Base-by-base conservation (phyloP, 1,284 basidiomycete species). In the Thecaphora thlaspeos region DNA sequence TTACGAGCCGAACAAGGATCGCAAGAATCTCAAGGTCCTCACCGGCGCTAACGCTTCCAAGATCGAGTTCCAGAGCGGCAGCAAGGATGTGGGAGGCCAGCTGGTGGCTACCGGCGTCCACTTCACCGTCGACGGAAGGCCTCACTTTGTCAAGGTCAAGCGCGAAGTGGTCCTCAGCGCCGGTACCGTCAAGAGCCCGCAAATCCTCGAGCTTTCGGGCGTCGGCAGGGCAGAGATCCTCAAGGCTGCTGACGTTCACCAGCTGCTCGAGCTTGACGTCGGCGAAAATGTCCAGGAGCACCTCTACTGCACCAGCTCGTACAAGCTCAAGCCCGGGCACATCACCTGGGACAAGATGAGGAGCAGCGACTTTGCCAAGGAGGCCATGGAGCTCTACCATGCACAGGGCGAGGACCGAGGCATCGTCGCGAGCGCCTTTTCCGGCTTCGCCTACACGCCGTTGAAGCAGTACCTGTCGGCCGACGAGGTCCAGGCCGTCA, bases 251-350 rank as follows among this genome's bases (percentile, higher is more conserved):
- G 66, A 62, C 8, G 46, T 71, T 30, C 23, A 59, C 30, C 54
- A 57, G 41, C 46, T 45, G 5, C n/a, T 71, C 30, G 64, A 65
- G 48, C 51, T 81, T 12, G 77, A 77, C 3, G 82, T 83, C 4
- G 83, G 83, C 10, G 78, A 79, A 52, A 83, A 84, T 58, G 71
- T 82, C 0, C 82, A 83, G 49, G 83, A 83, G 42, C 83, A 83
- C 55, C 61, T 70, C 28, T 70, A 63, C 61, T 45, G 82, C 83
- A 55, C 57, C n/a, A 50, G 45, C 48, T 54, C 61, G 32, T 72
- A 58, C 63, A 70, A 71, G 48, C 56, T 72, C 28, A 63, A 66
- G 28, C 56, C 61, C 2, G 70, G 68, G 26, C 52, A 37, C 40
- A 61, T 51, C 18, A 72, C 70, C 2, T 70, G 63, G 61, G 68